A percentile compares a stretch with the other conserved stretches of the same genome.
Conservation (phyloP, 768 basidiomycete species). For the Glaciozyma martinii region DNA sequence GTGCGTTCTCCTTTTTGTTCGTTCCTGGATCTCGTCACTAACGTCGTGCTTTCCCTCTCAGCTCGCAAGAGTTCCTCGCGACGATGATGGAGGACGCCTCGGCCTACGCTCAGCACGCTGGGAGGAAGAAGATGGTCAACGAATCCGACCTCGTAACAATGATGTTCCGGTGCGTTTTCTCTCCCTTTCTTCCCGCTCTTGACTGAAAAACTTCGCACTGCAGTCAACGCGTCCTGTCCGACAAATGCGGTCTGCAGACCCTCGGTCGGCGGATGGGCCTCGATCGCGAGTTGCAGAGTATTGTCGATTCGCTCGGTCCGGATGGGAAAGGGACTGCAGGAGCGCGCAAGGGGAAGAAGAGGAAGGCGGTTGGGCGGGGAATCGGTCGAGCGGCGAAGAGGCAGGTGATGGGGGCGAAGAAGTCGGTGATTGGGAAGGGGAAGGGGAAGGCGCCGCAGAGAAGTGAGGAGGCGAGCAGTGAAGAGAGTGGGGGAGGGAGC, state of each 20-base stretch:
- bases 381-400: not conserved
- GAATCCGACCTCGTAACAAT: not conserved
- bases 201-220: not conserved
- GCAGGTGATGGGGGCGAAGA: not conserved
- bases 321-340: not conserved
- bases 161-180: not conserved
- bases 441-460: not conserved
- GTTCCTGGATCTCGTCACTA: not conserved
- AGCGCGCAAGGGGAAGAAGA: not conserved
- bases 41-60: not conserved
- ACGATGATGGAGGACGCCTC: not conserved
- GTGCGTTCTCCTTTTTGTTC: not conserved
- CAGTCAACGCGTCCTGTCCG: constrained; percentile 10
- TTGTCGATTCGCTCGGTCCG: not conserved
- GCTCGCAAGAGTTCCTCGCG: constrained; percentile 15
- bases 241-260: not conserved
- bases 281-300: constrained; percentile 10
- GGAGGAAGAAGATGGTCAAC: not conserved
- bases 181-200: not conserved
- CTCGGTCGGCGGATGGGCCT: constrained; percentile 11
- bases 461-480: not conserved
- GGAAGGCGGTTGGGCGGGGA: not conserved
- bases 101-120: not conserved
- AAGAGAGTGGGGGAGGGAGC: not conserved
- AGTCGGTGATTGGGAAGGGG: not conserved